phyloP scores from a whole-genome alignment of 768 basidiomycete species.

The Suillus variegatus region DNA sequence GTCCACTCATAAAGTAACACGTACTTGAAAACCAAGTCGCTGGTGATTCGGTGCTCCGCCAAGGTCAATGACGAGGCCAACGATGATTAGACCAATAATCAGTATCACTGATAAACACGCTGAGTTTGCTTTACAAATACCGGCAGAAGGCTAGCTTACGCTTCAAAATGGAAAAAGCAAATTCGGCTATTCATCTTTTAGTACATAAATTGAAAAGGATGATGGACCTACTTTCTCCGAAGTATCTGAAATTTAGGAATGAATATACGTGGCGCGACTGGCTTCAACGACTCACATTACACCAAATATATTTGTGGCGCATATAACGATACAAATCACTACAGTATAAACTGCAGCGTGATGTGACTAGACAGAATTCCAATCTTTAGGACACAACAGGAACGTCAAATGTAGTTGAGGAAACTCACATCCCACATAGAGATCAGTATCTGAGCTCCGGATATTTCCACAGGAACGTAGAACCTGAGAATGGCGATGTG shows the following conservation, averaged over 20 bases:
- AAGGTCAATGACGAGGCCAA: slow-evolving; percentile 71
- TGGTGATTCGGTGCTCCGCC: slow-evolving; percentile 57
- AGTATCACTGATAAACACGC: slow-evolving; percentile 42
- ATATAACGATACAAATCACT: slow-evolving; percentile 54
- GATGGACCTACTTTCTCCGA: slow-evolving; percentile 56
- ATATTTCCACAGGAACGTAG: slow-evolving; percentile 67
- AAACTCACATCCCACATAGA: slow-evolving; percentile 68
- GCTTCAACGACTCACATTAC: slow-evolving; percentile 43
- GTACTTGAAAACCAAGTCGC: slow-evolving; percentile 67
- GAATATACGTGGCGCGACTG: background rate
- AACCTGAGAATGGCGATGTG: background rate
- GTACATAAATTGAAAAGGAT: background rate
- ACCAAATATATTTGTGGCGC: slow-evolving; percentile 68
- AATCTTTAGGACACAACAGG: background rate
- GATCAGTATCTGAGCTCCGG: slow-evolving; percentile 70
- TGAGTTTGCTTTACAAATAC: background rate
- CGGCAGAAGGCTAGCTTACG: slow-evolving; percentile 31
- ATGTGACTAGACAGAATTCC: slow-evolving; percentile 32
- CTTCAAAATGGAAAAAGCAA: slow-evolving; percentile 66
- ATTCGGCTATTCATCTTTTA: slow-evolving; percentile 49
- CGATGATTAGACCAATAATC: slow-evolving; percentile 60
- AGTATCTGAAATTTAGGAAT: slow-evolving; percentile 40
- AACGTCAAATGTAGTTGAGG: background rate
- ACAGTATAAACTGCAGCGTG: slow-evolving; percentile 61
- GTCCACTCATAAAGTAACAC: background rate